Evolutionary conservation across 148 eudicot species (phyloP), one percentile per base, ranked within the genome.

Genomic region (Heliamphora exappendiculata): DNA sequence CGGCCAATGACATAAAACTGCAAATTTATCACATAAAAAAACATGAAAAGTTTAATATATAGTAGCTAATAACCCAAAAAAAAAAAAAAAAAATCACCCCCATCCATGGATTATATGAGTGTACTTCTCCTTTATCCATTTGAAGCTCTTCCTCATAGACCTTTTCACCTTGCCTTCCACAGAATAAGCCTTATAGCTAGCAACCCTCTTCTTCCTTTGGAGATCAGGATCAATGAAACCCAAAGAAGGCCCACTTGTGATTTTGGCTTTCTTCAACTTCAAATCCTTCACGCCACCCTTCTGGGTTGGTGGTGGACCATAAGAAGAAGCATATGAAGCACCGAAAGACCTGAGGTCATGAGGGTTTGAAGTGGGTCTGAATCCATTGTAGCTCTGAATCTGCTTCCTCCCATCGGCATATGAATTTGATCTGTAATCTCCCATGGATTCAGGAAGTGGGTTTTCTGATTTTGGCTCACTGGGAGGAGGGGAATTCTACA

Each of bases 101-200:
- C 83, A 84, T 1, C 88, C 90, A 84, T 88, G 72, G 41, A 91
- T 55, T 2, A 88, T 78, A 51, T 76, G 78, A 42, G 75, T 70
- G 79, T 76, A 86, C 78, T 70, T 86, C 28, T 84, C 75, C 79
- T 90, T 92, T 41, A 92, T 29, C 94, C 97, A 90, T 67, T 81
- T 85, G 70, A 92, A 82, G 39, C 97, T 90, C 82, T 79, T 90
- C 76, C 83, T 89, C 17, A 90, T 78, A 31, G 97, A 89, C 26
- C 97, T 93, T 78, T 92, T 92, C 73, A 92, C 89, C 81, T 92
- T 90, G 10, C 89, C 91, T 86, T 92, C 93, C 77, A 90, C 80
- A 42, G 91, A 76, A 39, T 87, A 84, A 36, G 79, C 90, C 83
- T 90, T 92, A 58, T 92, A 92, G 78, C 86, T 84, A 53, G 91